Percentiles rank a stretch among this genome's conserved stretches.
Evolutionary conservation across 306 rosid species (phyloP).

Genomic region (Castanea mollissima): DNA sequence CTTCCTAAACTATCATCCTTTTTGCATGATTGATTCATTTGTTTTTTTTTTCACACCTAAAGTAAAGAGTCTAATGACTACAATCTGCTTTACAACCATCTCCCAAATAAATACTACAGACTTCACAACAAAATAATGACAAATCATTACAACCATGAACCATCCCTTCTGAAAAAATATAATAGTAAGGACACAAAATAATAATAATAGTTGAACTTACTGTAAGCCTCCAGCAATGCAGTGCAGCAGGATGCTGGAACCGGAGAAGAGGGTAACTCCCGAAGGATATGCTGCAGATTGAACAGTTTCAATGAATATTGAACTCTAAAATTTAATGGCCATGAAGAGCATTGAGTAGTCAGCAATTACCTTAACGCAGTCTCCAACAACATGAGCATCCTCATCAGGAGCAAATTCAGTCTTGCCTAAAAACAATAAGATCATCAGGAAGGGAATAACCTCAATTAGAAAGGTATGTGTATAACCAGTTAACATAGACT

Average conservation of each 20-base stretch:
- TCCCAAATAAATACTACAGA: neutral
- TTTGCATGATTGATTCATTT: neutral
- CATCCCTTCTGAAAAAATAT: conserved; percentile 4
- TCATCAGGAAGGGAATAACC: conserved; percentile 16
- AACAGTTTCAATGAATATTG: conserved; percentile 10
- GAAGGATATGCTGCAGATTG: conserved; percentile 80
- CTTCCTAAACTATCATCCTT: neutral
- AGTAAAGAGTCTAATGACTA: neutral
- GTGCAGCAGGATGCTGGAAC: conserved; percentile 99
- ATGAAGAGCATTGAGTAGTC: neutral
- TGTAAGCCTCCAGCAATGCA: conserved; percentile 92
- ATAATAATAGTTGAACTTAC: conserved; percentile 48
- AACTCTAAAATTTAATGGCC: neutral
- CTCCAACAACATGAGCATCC: conserved; percentile 99
- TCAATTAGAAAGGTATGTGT: conserved; percentile 15
- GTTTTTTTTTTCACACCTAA: neutral
- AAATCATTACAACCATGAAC: conserved; percentile 8
- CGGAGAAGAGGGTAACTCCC: conserved; percentile 98
- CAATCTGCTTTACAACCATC: too few species aligned
- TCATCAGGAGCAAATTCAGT: conserved; percentile 79
- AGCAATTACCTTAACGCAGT: conserved; percentile 84
- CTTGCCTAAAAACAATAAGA: conserved; percentile 60
- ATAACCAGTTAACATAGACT: neutral
- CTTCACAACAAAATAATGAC: neutral
- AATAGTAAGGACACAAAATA: neutral